These are phyloP conservation scores for Gardenia jasminoides DNA, from an alignment of 257 asterid species.

Conservation along the genomic window DNA sequence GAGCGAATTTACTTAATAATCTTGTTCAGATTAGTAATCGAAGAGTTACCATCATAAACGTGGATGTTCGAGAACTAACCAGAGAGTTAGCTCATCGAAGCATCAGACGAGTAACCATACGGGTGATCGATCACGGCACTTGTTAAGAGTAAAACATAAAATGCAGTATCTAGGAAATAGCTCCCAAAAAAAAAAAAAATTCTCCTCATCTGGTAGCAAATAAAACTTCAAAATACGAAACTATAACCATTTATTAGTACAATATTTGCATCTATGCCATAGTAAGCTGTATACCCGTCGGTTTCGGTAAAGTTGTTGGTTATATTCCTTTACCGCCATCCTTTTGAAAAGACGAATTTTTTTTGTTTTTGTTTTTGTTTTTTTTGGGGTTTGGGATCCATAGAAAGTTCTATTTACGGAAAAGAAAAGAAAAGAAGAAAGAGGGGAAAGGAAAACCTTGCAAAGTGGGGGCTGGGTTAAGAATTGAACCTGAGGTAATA, in stretches of 20 bases:
- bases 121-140: not conserved
- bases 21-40: not conserved
- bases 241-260: too few species aligned
- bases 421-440: not conserved
- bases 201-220: not conserved
- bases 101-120: too few species aligned
- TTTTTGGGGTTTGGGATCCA: too few species aligned
- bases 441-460: not conserved
- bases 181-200: too few species aligned
- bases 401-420: too few species aligned
- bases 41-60: not conserved
- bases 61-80: not conserved
- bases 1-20: not conserved
- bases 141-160: not conserved
- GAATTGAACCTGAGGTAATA: conserved; percentile 70
- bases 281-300: too few species aligned
- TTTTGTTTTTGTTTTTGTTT: too few species aligned
- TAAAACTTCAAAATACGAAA: not conserved
- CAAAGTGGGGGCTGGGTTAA: not conserved
- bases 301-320: too few species aligned
- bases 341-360: too few species aligned
- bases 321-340: not conserved
- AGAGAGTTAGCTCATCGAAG: not conserved
- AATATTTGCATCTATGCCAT: not conserved
- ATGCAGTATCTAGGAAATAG: too few species aligned